Evolutionary conservation across 768 basidiomycete genomes (phyloP).

Genomic region (Rhizopogon rudus): DNA sequence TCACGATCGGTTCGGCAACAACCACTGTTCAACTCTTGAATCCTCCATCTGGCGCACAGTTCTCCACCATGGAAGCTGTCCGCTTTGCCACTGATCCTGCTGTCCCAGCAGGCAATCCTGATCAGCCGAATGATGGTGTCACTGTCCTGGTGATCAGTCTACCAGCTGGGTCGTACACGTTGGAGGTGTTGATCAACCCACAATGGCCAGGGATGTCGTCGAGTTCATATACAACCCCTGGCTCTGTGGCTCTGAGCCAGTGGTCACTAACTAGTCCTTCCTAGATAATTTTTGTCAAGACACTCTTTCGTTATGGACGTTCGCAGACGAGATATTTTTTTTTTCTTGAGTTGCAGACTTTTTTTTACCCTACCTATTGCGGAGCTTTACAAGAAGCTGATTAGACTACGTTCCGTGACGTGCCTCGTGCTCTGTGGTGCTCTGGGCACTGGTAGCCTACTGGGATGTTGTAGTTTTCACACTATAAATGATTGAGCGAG

Average conservation of each 20-base stretch:
- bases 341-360: neutral
- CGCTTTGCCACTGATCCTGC: slow-evolving; percentile 60
- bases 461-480: neutral
- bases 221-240: slow-evolving; percentile 60
- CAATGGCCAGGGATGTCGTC: slow-evolving; percentile 75
- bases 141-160: slow-evolving; percentile 71
- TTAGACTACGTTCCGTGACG: neutral
- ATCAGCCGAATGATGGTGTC: slow-evolving; percentile 76
- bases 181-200: slow-evolving; percentile 91
- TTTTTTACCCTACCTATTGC: neutral
- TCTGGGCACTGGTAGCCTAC: neutral
- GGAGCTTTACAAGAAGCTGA: neutral
- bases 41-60: slow-evolving; percentile 58
- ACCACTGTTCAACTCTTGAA: slow-evolving; percentile 64
- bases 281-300: slow-evolving; percentile 10
- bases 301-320: neutral
- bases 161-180: slow-evolving; percentile 62
- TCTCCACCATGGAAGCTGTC: slow-evolving; percentile 50
- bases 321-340: neutral
- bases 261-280: slow-evolving; percentile 81
- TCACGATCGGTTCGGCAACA: slow-evolving; percentile 66
- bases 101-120: slow-evolving; percentile 49
- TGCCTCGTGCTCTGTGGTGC: neutral
- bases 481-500: neutral
- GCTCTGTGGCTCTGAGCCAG: slow-evolving; percentile 58